phyloP scores from a whole-genome alignment of 371 early-diverging fungal species.

The Mortierella sp. region DNA sequence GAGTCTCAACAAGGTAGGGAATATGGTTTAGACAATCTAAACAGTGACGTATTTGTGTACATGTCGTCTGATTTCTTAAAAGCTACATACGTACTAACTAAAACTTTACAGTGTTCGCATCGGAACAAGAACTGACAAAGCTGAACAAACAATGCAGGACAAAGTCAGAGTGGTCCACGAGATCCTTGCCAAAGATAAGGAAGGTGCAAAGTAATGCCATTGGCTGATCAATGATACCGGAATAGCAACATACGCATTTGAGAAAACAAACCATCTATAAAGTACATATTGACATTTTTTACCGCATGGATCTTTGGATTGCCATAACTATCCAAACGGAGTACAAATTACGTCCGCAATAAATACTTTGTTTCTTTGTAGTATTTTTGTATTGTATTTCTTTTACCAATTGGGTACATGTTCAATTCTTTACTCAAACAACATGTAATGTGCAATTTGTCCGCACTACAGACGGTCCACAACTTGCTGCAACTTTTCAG shows the following conservation, averaged over 20 bases:
- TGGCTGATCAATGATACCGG: neutral
- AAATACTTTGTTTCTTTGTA: neutral
- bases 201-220: neutral
- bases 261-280: neutral
- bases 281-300: neutral
- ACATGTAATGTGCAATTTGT: neutral
- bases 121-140: slow-evolving; percentile 56
- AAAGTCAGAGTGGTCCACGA: slow-evolving; percentile 54
- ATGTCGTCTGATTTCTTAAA: neutral
- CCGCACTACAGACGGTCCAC: slow-evolving; percentile 72
- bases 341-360: too few relatives aligned
- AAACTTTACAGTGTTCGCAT: slow-evolving; percentile 38
- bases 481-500: slow-evolving; percentile 78
- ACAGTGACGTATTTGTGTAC: neutral
- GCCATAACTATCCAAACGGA: too few relatives aligned
- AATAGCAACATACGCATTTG: slow-evolving; percentile 1
- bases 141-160: slow-evolving; percentile 51
- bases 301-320: neutral
- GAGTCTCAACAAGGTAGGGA: slow-evolving; percentile 53
- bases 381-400: neutral
- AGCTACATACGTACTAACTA: neutral
- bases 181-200: slow-evolving; percentile 42
- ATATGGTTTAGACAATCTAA: neutral
- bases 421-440: slow-evolving; percentile 2
- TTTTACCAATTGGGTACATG: slow-evolving; percentile 1